Evolutionary conservation across 306 rosid species (phyloP).

Genomic region (Malus domestica): DNA sequence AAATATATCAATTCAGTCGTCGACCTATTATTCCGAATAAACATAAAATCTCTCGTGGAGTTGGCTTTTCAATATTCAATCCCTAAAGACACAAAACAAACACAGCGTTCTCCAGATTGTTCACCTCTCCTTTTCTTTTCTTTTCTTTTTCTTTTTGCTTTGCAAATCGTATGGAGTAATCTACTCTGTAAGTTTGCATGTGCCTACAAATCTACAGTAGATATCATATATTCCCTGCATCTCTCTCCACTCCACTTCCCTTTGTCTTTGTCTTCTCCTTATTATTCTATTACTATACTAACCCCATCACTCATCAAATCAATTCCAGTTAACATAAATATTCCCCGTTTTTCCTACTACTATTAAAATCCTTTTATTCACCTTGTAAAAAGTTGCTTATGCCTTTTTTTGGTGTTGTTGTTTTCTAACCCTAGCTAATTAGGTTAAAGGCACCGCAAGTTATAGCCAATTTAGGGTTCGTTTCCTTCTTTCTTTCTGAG

Average conservation of each 20-base stretch:
- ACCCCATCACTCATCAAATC: constrained; percentile 28
- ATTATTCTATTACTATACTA: constrained; percentile 1
- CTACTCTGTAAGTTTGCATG: constrained; percentile 54
- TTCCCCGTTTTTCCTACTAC: constrained; percentile 25
- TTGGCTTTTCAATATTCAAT: not conserved
- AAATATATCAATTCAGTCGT: too few relatives aligned
- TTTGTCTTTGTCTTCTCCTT: constrained; percentile 31
- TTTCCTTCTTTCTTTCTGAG: not conserved
- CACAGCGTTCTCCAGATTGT: not conserved
- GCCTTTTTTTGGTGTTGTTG: not conserved
- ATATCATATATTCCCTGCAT: constrained; percentile 73
- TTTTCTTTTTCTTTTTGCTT: constrained; percentile 13
- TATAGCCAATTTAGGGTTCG: not conserved
- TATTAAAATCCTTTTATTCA: not conserved
- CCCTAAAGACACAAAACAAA: not conserved
- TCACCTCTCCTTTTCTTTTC: constrained; percentile 14
- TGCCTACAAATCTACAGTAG: constrained; percentile 67
- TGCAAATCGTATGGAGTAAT: constrained; percentile 48
- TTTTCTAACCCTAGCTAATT: not conserved
- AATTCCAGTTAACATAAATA: constrained; percentile 26
- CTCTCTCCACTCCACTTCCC: constrained; percentile 70
- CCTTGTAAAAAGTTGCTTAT: not conserved
- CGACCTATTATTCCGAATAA: too few relatives aligned
- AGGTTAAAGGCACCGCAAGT: not conserved
- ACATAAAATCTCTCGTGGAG: not conserved